A percentile compares a stretch with the other conserved stretches of the same genome.
These are phyloP conservation scores for Eutypella sp. DNA, from an alignment of 2,329 filamentous ascomycete species.

Conservation along the genomic window DNA sequence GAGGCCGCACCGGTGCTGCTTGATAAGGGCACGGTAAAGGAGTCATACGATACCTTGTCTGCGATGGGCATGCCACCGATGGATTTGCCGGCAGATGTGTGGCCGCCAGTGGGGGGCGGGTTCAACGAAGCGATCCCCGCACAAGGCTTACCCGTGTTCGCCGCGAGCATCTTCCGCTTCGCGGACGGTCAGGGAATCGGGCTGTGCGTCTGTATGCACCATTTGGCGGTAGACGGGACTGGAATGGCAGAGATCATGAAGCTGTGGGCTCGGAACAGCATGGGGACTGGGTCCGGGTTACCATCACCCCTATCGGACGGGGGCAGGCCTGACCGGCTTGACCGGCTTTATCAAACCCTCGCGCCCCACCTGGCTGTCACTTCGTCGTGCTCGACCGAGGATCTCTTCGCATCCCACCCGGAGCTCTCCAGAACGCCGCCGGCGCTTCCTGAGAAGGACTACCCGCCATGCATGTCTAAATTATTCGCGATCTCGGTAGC, in stretches of 20 bases:
- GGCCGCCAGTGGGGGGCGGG: neutral
- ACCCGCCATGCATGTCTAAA: neutral
- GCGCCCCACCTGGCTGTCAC: neutral
- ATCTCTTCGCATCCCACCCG: neutral
- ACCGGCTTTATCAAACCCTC: neutral
- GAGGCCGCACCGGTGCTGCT: neutral
- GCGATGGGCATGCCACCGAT: neutral
- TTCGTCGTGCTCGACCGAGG: neutral
- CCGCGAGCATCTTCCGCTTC: neutral
- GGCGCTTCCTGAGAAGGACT: neutral
- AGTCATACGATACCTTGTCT: neutral
- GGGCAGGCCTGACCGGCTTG: neutral
- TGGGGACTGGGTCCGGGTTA: neutral
- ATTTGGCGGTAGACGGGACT: neutral
- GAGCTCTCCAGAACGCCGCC: neutral
- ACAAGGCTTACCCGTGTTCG: neutral
- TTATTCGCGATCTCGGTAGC: neutral
- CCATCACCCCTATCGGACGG: too few species aligned
- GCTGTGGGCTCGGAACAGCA: neutral
- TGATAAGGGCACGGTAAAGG: neutral
- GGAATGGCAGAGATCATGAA: neutral
- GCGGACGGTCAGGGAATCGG: neutral
- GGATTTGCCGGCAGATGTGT: neutral
- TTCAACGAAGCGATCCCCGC: neutral
- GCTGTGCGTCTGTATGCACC: neutral